phyloP scores from a whole-genome alignment of 2,329 filamentous ascomycete genomes.

The Plenodomus biglobosus region DNA sequence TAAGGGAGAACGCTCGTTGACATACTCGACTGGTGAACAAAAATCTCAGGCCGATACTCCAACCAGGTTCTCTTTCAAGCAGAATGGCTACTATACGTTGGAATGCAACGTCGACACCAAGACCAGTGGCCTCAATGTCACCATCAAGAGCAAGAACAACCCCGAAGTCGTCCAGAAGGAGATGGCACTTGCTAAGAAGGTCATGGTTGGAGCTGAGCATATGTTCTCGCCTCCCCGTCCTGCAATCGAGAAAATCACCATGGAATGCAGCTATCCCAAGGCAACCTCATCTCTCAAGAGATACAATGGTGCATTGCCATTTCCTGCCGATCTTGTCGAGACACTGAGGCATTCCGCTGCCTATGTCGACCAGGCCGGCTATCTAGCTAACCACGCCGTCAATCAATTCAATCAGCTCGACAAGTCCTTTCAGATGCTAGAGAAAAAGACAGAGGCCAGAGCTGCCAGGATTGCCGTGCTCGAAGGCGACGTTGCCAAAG shows the following conservation, averaged over 20 bases:
- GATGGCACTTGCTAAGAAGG: neutral
- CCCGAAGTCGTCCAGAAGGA: neutral
- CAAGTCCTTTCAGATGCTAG: constrained; percentile 1
- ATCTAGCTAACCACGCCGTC: constrained; percentile 3
- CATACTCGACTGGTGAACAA: neutral
- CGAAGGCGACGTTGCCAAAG: neutral
- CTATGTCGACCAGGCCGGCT: constrained; percentile 5
- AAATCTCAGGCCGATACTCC: constrained; percentile 1
- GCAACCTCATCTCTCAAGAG: constrained; percentile 1
- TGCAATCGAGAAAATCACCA: neutral
- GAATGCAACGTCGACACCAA: constrained; percentile 1
- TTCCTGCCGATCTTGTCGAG: constrained; percentile 4
- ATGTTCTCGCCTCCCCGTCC: neutral
- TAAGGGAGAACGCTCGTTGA: neutral
- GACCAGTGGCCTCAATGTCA: neutral
- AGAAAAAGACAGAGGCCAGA: constrained; percentile 2
- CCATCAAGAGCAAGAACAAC: neutral
- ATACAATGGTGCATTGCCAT: neutral
- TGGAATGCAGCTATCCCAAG: constrained; percentile 1
- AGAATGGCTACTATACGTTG: constrained; percentile 2
- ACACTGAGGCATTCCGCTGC: constrained; percentile 1
- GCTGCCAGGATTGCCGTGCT: neutral
- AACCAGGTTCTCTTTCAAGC: constrained; percentile 4
- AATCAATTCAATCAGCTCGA: constrained; percentile 5
- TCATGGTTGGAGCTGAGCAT: constrained; percentile 1